Conservation (phyloP, 192 early-diverging fungal genomes). For the Diversispora epigaea region DNA sequence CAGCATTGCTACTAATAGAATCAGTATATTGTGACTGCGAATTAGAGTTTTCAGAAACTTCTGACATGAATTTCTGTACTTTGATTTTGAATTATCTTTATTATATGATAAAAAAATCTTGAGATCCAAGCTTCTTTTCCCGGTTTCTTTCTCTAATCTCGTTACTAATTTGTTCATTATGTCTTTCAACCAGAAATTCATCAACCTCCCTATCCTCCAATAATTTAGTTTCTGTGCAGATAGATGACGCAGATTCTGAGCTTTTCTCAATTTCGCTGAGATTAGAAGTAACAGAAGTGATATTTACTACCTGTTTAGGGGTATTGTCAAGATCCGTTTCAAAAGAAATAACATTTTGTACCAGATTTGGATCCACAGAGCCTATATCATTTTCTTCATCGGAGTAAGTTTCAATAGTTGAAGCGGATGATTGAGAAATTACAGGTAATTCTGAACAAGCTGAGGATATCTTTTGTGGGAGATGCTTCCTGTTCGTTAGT, state of each 20-base stretch:
- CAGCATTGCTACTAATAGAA: neutral
- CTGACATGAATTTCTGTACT: conserved; percentile 11
- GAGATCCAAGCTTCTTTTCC: conserved; percentile 22
- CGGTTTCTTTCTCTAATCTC: too few relatives aligned
- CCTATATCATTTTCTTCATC: conserved; percentile 1
- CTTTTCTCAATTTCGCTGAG: neutral
- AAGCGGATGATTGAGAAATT: too few relatives aligned
- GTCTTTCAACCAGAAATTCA: too few relatives aligned
- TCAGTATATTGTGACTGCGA: neutral
- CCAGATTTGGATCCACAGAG: too few relatives aligned
- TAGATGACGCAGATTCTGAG: too few relatives aligned
- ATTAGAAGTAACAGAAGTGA: neutral
- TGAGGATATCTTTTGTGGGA: neutral
- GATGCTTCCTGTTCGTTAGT: conserved; percentile 7
- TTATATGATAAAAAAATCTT: neutral
- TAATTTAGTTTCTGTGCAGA: too few relatives aligned
- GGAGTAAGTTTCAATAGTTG: too few relatives aligned
- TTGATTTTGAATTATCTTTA: neutral
- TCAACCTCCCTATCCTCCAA: too few relatives aligned
- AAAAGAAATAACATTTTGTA: neutral
- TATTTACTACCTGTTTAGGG: conserved; percentile 1
- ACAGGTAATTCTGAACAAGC: too few relatives aligned
- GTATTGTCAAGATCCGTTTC: conserved; percentile 1
- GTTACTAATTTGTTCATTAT: too few relatives aligned
- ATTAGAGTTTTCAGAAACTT: conserved; percentile 6